Evolutionary conservation across 768 basidiomycete species (phyloP).

Genomic region (Dictyophora rubrovolvata): DNA sequence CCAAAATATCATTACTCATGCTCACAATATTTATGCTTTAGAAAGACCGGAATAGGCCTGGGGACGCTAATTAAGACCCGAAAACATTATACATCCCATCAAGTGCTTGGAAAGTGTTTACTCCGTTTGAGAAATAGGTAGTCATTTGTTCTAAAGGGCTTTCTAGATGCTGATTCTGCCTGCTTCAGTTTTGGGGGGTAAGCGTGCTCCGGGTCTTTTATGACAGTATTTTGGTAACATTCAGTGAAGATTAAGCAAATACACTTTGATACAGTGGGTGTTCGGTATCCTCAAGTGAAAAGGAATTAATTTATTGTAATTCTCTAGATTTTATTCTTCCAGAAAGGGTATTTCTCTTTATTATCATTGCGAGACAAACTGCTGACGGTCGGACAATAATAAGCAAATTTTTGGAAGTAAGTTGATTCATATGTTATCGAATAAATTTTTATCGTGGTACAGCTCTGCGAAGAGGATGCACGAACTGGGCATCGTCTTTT

Average conservation of each 20-base stretch:
- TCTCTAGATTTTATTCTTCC: conserved; percentile 80
- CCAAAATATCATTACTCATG: background rate
- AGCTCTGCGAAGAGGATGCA: conserved; percentile 94
- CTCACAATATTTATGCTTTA: conserved; percentile 22
- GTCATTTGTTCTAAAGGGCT: background rate
- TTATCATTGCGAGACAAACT: background rate
- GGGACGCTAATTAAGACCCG: conserved; percentile 83
- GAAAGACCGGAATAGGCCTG: conserved; percentile 74
- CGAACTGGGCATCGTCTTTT: conserved; percentile 88
- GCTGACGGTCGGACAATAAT: background rate
- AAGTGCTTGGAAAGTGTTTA: conserved; percentile 71
- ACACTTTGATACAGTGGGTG: conserved; percentile 81
- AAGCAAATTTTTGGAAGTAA: conserved; percentile 74
- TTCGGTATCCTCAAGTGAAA: conserved; percentile 15
- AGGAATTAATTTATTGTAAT: conserved; percentile 3
- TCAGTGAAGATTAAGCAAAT: conserved; percentile 86
- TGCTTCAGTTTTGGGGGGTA: conserved; percentile 62
- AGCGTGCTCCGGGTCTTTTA: background rate
- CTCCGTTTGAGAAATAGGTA: conserved; percentile 91
- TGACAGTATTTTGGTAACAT: background rate
- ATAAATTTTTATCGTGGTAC: background rate
- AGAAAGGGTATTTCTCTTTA: conserved; percentile 67
- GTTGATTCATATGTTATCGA: background rate
- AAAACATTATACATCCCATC: conserved; percentile 76
- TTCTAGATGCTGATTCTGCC: background rate